These are phyloP conservation scores for Trichoderma brevicompactum DNA, from an alignment of 2,329 filamentous ascomycete genomes.

Conservation along the genomic window DNA sequence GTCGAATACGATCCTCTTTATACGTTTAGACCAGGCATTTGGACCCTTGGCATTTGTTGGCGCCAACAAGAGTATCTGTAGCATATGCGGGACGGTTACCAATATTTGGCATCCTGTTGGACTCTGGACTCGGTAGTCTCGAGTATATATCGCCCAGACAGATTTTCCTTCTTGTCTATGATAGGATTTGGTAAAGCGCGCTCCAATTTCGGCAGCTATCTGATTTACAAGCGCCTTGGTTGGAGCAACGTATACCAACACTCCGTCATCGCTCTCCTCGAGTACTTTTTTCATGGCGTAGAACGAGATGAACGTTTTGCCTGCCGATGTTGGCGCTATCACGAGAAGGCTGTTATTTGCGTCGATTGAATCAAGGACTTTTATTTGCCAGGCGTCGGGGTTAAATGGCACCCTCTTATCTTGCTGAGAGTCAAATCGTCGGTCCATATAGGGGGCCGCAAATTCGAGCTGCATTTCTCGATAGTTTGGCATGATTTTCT, in stretches of 20 bases:
- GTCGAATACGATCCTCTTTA: conserved; percentile 80
- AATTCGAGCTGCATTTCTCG: conserved; percentile 65
- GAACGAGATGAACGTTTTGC: conserved; percentile 84
- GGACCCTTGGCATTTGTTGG: conserved; percentile 63
- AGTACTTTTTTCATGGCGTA: conserved; percentile 82
- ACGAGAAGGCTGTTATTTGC: conserved; percentile 71
- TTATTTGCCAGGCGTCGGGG: conserved; percentile 76
- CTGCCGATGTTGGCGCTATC: conserved; percentile 76
- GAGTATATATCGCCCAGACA: conserved; percentile 79
- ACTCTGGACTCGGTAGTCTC: conserved; percentile 76
- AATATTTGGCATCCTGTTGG: conserved; percentile 73
- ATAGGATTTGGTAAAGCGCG: conserved; percentile 71
- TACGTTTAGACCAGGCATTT: conserved; percentile 64
- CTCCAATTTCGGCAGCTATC: conserved; percentile 78
- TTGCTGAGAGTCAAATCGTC: conserved; percentile 69
- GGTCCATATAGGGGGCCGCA: conserved; percentile 74
- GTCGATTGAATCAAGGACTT: conserved; percentile 75
- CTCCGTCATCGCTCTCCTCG: conserved; percentile 67
- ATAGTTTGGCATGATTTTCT: neutral
- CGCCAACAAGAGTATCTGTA: conserved; percentile 76
- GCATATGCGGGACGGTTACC: conserved; percentile 76
- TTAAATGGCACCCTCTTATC: conserved; percentile 72
- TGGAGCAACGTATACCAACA: conserved; percentile 79
- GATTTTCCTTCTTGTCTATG: conserved; percentile 63
- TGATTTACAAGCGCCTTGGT: conserved; percentile 85